phyloP scores from a whole-genome alignment of 345 rosid species.

The Melaleuca alternifolia region DNA sequence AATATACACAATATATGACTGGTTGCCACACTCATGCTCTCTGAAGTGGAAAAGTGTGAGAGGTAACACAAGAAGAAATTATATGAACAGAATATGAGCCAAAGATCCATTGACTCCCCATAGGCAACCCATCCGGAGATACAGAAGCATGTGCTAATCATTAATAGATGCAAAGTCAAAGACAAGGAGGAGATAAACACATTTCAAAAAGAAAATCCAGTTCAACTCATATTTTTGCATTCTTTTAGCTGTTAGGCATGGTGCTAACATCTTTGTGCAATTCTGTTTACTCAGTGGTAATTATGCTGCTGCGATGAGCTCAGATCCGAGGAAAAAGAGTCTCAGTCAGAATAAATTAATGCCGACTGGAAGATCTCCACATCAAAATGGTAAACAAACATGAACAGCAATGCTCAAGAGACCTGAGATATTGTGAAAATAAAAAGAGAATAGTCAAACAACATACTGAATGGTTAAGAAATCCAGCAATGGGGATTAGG shows the following conservation, averaged over 20 bases:
- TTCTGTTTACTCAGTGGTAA: not conserved
- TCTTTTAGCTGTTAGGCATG: not conserved
- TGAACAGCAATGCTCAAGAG: not conserved
- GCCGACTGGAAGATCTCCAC: not conserved
- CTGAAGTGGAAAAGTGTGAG: not conserved
- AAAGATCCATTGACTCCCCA: not conserved
- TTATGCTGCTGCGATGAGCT: not conserved
- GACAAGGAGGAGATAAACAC: not conserved
- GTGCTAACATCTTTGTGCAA: not conserved
- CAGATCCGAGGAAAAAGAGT: not conserved
- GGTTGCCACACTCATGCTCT: not conserved
- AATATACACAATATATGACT: not conserved
- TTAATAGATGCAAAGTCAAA: not conserved
- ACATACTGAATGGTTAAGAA: slow-evolving; percentile 83
- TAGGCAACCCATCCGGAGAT: not conserved
- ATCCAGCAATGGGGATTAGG: slow-evolving; percentile 85
- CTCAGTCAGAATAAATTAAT: not conserved
- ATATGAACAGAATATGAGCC: not conserved
- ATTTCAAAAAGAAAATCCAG: not conserved
- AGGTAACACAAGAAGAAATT: not conserved
- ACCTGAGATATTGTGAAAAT: not conserved
- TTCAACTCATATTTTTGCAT: not conserved
- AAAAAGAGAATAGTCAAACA: not conserved
- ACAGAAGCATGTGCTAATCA: not conserved
- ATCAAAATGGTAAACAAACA: not conserved